Evolutionary conservation across 768 basidiomycete genomes (phyloP).

Genomic region (Naganishia kalamii): DNA sequence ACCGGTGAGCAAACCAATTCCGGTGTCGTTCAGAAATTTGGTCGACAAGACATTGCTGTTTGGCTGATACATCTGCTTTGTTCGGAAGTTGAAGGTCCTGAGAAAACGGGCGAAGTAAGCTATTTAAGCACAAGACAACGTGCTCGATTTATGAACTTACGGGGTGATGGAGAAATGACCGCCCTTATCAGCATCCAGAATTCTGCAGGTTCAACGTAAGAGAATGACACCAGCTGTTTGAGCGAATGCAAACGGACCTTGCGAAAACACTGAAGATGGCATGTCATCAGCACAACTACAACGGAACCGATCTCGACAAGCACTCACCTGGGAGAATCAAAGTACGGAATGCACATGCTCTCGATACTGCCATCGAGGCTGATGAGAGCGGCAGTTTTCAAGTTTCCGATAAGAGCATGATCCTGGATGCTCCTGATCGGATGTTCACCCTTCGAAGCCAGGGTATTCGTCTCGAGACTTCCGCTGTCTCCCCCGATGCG

Average conservation of each 20-base stretch:
- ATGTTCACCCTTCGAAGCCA: conserved; percentile 12
- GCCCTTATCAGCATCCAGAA: conserved; percentile 53
- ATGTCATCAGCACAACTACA: background rate
- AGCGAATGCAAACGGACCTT: background rate
- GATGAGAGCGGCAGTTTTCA: conserved; percentile 44
- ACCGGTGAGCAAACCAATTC: conserved; percentile 79
- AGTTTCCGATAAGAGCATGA: conserved; percentile 46
- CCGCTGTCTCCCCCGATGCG: conserved; percentile 9
- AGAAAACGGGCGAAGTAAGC: conserved; percentile 46
- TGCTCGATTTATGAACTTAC: background rate
- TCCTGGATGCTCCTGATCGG: conserved; percentile 42
- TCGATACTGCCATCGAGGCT: conserved; percentile 55
- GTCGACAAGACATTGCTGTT: conserved; percentile 67
- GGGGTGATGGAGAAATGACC: conserved; percentile 75
- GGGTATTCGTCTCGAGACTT: background rate
- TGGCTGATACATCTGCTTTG: conserved; percentile 44
- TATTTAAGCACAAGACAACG: conserved; percentile 50
- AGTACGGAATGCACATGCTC: conserved; percentile 85
- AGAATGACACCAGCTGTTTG: background rate
- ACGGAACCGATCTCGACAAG: background rate
- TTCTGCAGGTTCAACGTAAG: conserved; percentile 9
- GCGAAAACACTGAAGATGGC: conserved; percentile 1
- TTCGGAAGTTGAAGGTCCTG: conserved; percentile 39
- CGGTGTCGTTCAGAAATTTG: conserved; percentile 82
- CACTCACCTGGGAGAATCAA: conserved; percentile 73